These are phyloP conservation scores for Prunus campanulata DNA, from an alignment of 306 rosid genomes.

Conservation along the genomic window DNA sequence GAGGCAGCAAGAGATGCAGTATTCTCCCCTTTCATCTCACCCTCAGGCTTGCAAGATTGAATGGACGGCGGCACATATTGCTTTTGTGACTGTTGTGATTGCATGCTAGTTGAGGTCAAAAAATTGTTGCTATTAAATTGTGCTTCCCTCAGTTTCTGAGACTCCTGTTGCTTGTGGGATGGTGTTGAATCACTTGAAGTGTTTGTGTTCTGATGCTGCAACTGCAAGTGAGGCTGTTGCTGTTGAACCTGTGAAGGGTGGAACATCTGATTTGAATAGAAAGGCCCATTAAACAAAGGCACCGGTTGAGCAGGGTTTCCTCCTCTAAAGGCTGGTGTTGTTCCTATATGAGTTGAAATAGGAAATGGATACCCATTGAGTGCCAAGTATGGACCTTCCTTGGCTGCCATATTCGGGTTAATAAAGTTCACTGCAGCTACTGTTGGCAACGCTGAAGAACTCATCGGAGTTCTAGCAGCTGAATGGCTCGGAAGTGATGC, in stretches of 20 bases:
- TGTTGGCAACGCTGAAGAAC: conserved; percentile 46
- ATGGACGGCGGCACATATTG: conserved; percentile 32
- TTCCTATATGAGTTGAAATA: conserved; percentile 49
- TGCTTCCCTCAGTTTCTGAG: conserved; percentile 28
- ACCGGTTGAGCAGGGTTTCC: conserved; percentile 48
- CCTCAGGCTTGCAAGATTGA: conserved; percentile 41
- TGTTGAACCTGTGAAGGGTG: conserved; percentile 60
- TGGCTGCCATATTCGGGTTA: conserved; percentile 41
- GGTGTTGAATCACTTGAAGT: conserved; percentile 36
- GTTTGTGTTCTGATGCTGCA: conserved; percentile 37
- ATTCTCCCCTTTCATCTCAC: conserved; percentile 32
- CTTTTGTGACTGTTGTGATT: conserved; percentile 46
- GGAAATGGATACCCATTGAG: conserved; percentile 54
- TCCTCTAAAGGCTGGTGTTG: conserved; percentile 41
- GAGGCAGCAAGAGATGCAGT: conserved; percentile 39
- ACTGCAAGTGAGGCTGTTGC: conserved; percentile 39
- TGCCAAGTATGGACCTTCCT: conserved; percentile 48
- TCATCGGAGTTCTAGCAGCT: conserved; percentile 35
- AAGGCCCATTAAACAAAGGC: conserved; percentile 45
- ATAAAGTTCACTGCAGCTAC: conserved; percentile 40
- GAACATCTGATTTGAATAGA: conserved; percentile 48
- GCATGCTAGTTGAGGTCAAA: conserved; percentile 37
- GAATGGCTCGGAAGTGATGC: conserved; percentile 37
- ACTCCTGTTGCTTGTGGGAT: conserved; percentile 45
- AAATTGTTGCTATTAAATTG: conserved; percentile 38